Base-by-base conservation (phyloP, 2,329 filamentous ascomycete genomes). In the Phyllosticta citrichinensis region DNA sequence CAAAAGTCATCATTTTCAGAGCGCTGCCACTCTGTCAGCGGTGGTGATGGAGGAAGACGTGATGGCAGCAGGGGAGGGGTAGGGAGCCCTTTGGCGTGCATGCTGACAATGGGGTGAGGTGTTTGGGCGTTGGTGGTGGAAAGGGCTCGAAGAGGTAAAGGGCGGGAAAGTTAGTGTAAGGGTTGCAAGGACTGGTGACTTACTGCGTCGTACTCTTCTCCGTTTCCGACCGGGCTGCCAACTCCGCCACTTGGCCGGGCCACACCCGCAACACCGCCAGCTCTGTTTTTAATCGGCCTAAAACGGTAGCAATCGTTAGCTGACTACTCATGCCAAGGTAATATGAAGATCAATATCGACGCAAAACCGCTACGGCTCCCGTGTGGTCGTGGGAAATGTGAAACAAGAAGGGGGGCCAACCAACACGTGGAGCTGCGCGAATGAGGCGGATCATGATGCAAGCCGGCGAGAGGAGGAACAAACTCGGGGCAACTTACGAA, bases 1-100 rank as follows among this genome's bases (percentile, higher is more conserved):
- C 93, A 99, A 70, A 88, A 87, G 73, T 97, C 93, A 73, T 94
- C 90, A 73, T 96, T 96, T 64, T 96, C 72, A 52, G 71, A 71
- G 53, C 68, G 73, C 64, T 74, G 71, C 55, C 71, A 68, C 63
- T 68, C 66, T 62, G 71, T 80, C 69, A 79, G 75, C 65, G 71
- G 68, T 24, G 60, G 62, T 40, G 72, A 74, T 54, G 69, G 57
- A 27, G 61, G 61, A 33, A 68, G 68, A 65, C 68, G 63, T 60
- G 63, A 62, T 19, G 56, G 50, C 47, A 52, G 55, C 22, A 25
- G 56, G 35, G 25, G 30, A 40, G 25, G 56, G 30, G 62, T 66
- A 64, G 53, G 67, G 60, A 60, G 63, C 57, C 66, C 65, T 55
- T 66, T 69, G 56, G 66, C 64, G 66, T 72, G 64, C 65, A 71